Base-by-base conservation (phyloP, 495 filamentous ascomycete species). In the Lasiosphaeria miniovina region DNA sequence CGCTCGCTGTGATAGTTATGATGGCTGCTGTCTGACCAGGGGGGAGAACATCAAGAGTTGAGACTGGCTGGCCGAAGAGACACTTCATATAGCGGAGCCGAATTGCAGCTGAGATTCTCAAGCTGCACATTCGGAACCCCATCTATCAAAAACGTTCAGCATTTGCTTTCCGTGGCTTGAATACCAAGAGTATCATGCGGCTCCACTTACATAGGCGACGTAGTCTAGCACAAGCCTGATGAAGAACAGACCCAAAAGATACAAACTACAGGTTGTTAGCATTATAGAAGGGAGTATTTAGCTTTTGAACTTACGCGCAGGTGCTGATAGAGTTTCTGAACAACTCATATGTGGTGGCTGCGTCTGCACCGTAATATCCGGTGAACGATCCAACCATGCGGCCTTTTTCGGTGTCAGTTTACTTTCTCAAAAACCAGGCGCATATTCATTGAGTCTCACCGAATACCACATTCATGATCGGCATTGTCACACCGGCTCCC, bases 1-100 rank as follows among this genome's bases (percentile, higher is more conserved):
- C 77, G 60, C 88, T 89, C 35, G 85, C 83, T 2, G 82, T 81
- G 4, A 80, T 78, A 6, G 86, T 88, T 63, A 89, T 86, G 40
- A 84, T 82, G 31, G 82, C 82, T 11, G 81, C 81, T 14, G 81
- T 73, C 70, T 80, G 73, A 38, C 81, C 73, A 49, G 75, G 72
- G 32, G 83, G 79, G 61, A 86, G 70, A 32, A 80, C 73, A 58
- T 86, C 83, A 12, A 86, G 71, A 3, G 79, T 75, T 11, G 80
- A 77, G 31, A 86, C 71, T 1, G 81, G 77, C 34, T 84, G 78
- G 4, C 67, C 66, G 31, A 86, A 81, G 45, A 86, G 74, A 24
- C 78, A 72, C 41, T 69, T 75, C 58, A 86, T 70, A 59, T 82
- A 82, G 33, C 74, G 74, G 0, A 84, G 68, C 14, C 84, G 75